Evolutionary conservation across 768 basidiomycete species (phyloP).

Genomic region (Glaciozyma martinii): DNA sequence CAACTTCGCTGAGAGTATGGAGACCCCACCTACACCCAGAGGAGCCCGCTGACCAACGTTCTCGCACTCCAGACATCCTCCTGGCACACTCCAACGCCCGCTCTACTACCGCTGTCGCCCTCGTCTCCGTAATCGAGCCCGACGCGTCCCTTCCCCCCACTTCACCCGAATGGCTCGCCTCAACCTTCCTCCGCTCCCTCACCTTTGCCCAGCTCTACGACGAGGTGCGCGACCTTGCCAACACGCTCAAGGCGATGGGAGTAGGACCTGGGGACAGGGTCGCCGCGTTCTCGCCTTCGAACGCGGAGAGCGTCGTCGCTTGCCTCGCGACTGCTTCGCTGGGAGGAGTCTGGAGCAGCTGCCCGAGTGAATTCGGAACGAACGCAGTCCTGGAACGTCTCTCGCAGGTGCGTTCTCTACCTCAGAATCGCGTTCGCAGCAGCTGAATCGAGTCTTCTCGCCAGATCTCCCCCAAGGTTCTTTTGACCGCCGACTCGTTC

Average conservation of each 20-base stretch:
- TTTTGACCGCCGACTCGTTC: slow-evolving; percentile 34
- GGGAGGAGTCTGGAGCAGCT: slow-evolving; percentile 73
- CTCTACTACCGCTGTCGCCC: slow-evolving; percentile 19
- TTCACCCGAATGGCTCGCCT: slow-evolving; percentile 7
- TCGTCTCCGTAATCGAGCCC: slow-evolving; percentile 32
- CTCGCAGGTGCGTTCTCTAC: slow-evolving; percentile 55
- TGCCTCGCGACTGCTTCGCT: slow-evolving; percentile 21
- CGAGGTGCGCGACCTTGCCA: slow-evolving; percentile 25
- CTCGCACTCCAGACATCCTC: slow-evolving; percentile 20
- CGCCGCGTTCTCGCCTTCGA: slow-evolving; percentile 42
- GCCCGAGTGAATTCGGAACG: slow-evolving; percentile 72
- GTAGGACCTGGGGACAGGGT: slow-evolving; percentile 32
- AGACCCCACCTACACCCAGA: rapidly evolving
- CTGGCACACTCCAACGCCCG: slow-evolving; percentile 30
- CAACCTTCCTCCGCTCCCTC: slow-evolving; percentile 23
- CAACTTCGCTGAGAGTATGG: slow-evolving; percentile 28
- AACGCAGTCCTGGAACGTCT: slow-evolving; percentile 70
- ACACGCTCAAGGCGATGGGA: slow-evolving; percentile 23
- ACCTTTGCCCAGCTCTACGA: slow-evolving; percentile 33
- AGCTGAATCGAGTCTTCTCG: slow-evolving; percentile 15
- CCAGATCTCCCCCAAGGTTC: slow-evolving; percentile 33
- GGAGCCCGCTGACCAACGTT: background rate
- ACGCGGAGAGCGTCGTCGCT: slow-evolving; percentile 50
- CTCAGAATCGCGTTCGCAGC: slow-evolving; percentile 9
- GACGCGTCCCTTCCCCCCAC: background rate